Base-by-base conservation (phyloP, 345 rosid species). In the Kandelia obovata region DNA sequence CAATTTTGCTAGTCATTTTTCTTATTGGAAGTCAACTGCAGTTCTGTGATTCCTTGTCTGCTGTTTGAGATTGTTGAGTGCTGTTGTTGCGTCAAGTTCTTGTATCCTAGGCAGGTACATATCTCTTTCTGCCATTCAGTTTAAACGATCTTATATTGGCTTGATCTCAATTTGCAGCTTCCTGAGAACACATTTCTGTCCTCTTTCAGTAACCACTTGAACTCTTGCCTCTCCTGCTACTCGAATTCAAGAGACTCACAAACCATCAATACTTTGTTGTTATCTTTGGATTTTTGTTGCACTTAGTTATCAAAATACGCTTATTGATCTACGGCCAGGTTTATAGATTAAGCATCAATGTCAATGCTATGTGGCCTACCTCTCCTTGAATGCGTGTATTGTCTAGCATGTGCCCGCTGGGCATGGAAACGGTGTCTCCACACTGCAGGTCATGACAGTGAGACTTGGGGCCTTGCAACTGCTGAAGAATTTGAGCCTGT, bases 391-490 rank as follows among this genome's bases (percentile, higher is more conserved):
- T 88, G 97, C 37, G 96, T 95, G 4, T 92, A 90, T 79, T 95
- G 99, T 68, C 84, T 92, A 56, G 97, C 96, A n/a, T 92, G 99
- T 69, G 89, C 93, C 7, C 96, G 96, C 13, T 95, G 99, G 99
- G 96, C 88, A 30, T 95, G 97, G 87, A 92, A 92, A 79, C 83
- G 97, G 20, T 92, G 97, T 65, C 97, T 92, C 73, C 89, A 89
- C 74, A 77, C 93, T 6, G 96, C 97, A 1, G 96, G 93, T 35
- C 97, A 86, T 67, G 97, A 95, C 75, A 95, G 97, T 68, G 81
- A 88, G 80, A 91, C 87, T 32, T 95, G 97, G 97, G 96, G 96
- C 10, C 74, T 87, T 61, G 96, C 97, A 66, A 81, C 87, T 49
- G 80, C 94, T 30, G 92, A 82, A 39, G 97, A 90, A 69, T 95